Evolutionary conservation across 345 rosid genomes (phyloP).

Genomic region (Boechera divaricarpa): DNA sequence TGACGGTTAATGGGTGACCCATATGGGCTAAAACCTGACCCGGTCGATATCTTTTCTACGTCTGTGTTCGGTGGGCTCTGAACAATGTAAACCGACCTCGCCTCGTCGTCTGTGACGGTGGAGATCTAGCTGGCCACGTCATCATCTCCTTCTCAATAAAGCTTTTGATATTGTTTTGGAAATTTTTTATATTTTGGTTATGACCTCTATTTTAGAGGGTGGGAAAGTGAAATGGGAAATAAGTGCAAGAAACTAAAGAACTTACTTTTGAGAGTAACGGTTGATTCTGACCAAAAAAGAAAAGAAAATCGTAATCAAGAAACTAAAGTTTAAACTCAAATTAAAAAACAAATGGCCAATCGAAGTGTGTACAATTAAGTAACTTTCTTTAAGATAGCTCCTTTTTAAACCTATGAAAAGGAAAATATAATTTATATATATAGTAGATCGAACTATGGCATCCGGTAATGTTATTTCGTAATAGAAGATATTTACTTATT

Average conservation of each 20-base stretch:
- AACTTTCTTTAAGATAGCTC: neutral
- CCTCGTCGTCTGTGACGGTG: conserved; percentile 56
- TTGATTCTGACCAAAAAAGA: conserved; percentile 10
- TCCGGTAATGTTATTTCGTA: neutral
- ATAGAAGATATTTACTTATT: too few relatives aligned
- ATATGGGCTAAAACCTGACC: conserved; percentile 63
- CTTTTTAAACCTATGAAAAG: neutral
- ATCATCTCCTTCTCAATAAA: neutral
- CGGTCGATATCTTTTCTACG: conserved; percentile 78
- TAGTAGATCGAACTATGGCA: neutral
- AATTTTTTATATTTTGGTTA: neutral
- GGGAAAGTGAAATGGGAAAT: conserved; percentile 13
- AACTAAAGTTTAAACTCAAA: conserved; percentile 6
- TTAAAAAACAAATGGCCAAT: neutral
- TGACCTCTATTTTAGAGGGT: conserved; percentile 8
- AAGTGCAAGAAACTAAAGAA: conserved; percentile 6
- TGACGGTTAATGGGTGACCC: conserved; percentile 72
- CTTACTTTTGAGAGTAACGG: conserved; percentile 26
- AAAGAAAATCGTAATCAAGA: neutral
- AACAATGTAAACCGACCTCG: conserved; percentile 66
- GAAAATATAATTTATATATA: neutral
- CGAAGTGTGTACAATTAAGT: neutral
- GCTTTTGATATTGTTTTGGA: conserved; percentile 1
- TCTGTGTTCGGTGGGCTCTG: conserved; percentile 89
- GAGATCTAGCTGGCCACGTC: conserved; percentile 58